These are phyloP conservation scores for Xylariaceae sp. DNA, from an alignment of 2,329 filamentous ascomycete species.

Conservation along the genomic window DNA sequence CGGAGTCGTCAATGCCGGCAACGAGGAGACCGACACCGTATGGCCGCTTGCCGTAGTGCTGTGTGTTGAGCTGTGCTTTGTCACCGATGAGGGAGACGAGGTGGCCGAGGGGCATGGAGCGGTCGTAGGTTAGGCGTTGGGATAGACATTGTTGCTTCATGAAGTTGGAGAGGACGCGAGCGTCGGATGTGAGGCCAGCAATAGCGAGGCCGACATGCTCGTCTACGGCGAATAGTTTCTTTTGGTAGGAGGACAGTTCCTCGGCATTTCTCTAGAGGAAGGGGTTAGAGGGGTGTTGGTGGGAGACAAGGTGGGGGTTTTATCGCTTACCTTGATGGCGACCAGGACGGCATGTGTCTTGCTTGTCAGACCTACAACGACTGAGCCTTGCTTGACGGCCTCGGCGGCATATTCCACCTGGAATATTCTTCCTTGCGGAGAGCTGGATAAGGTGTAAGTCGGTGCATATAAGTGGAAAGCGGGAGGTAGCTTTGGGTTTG, in stretches of 20 bases:
- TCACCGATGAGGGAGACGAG: conserved; percentile 92
- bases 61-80: conserved; percentile 96
- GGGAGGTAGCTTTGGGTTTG: conserved; percentile 16
- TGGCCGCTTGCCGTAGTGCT: conserved; percentile 93
- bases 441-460: conserved; percentile 55
- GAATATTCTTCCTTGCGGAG: conserved; percentile 98
- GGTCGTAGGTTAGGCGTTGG: conserved; percentile 92
- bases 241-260: conserved; percentile 99
- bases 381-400: conserved; percentile 98
- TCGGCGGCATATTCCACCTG: conserved; percentile 99
- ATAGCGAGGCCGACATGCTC: conserved; percentile 94
- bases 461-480: conserved; percentile 9
- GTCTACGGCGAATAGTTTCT: conserved; percentile 97
- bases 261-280: conserved; percentile 82
- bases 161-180: conserved; percentile 98
- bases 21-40: conserved; percentile 94
- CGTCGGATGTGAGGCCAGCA: conserved; percentile 93
- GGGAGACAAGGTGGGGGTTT: not conserved
- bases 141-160: conserved; percentile 99
- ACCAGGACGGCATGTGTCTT: conserved; percentile 97
- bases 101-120: conserved; percentile 83
- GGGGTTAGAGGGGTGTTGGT: not conserved
- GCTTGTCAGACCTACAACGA: conserved; percentile 94
- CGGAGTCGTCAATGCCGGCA: conserved; percentile 88
- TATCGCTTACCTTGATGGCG: conserved; percentile 79